Evolutionary conservation across 805 yeast genomes (phyloP).

Genomic region (Lachancea sp.): DNA sequence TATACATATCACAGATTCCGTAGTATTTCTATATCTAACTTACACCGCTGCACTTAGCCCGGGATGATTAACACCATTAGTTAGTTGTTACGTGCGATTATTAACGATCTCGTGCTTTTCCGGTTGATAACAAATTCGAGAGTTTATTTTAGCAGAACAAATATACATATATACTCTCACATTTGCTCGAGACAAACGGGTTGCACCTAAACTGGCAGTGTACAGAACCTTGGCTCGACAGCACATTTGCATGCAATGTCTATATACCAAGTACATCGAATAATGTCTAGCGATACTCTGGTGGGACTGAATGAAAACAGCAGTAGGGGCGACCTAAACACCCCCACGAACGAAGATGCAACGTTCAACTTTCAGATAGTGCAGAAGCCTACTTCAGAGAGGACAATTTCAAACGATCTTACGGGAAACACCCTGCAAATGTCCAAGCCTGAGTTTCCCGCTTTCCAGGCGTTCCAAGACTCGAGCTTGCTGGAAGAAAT

Average conservation of each 20-base stretch:
- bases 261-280: conserved; percentile 14
- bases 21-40: too few species aligned
- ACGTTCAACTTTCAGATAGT: conserved; percentile 17
- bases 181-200: too few species aligned
- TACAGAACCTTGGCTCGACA: too few species aligned
- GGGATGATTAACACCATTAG: too few species aligned
- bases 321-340: conserved; percentile 5
- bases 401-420: conserved; percentile 21
- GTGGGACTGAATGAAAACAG: conserved; percentile 11
- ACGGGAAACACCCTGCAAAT: conserved; percentile 29
- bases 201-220: too few species aligned
- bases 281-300: conserved; percentile 19
- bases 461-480: conserved; percentile 5
- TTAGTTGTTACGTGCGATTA: too few species aligned
- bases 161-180: too few species aligned
- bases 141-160: too few species aligned
- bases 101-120: too few species aligned
- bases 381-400: conserved; percentile 11
- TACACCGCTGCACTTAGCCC: too few species aligned
- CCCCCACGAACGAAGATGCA: conserved; percentile 11
- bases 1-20: too few species aligned
- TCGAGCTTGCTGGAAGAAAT: conserved; percentile 11
- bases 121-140: too few species aligned
- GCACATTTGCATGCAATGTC: conserved; percentile 12
- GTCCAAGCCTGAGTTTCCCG: background rate